Base-by-base conservation (phyloP, 1,284 basidiomycete genomes). In the Albatrellus sp. region DNA sequence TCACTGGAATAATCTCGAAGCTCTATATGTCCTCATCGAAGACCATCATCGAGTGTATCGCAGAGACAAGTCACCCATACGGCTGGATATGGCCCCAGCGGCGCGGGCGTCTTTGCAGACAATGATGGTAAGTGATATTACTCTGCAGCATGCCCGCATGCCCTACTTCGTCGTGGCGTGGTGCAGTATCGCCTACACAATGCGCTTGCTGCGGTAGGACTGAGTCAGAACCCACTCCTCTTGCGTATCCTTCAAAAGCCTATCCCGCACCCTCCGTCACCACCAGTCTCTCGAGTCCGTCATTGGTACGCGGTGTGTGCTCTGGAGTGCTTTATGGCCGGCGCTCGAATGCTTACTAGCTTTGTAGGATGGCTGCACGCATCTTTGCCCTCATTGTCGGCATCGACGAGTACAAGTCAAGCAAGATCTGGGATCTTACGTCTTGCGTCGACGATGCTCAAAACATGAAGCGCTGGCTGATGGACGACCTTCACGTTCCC, bases 371-470 rank as follows among this genome's bases (percentile, higher is more conserved):
- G 70, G 55, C 62, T 9, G 54, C 66, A 42, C 71, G 68, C 29
- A 58, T 78, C 42, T 81, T 78, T 51, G 77, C 76, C 2, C 66
- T 81, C 47, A 62, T 81, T 50, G 65, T 81, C 48, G 78, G 77
- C 41, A 70, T 81, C 51, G 75, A 81, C 60, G 64, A 65, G 50
- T 81, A 81, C 62, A 71, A 77, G 55, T 75, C 76, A 9, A 72
- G 74, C 31, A 61, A 63, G 42, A 71, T 80, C 24, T 78, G 75
- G 77, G 74, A 80, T 53, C 67, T 80, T 36, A 67, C 75, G 46
- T 72, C 74, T 34, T 77, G 74, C 52, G 70, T 71, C 20, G 69
- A 76, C 52, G 79, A 81, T 52, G 77, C 76, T 11, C 66, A 69
- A 40, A 66, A 62, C 37, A 62, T 81, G 50, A 69, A 62, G 48